phyloP scores from a whole-genome alignment of 768 basidiomycete species.

The Coprinopsis cinerea region DNA sequence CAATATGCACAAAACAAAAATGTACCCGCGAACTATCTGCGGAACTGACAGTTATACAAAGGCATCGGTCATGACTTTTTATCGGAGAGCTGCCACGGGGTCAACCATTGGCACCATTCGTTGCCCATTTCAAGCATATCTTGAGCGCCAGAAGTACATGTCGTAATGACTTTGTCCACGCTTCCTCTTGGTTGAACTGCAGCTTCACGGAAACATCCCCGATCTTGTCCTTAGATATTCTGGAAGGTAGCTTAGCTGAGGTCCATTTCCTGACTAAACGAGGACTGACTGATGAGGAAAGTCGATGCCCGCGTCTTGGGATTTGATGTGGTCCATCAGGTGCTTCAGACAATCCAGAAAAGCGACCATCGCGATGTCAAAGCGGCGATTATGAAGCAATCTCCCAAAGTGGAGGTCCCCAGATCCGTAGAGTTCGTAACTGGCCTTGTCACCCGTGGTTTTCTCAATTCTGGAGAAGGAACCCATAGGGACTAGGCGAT shows the following conservation, averaged over 20 bases:
- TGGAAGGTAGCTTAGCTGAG: conserved; percentile 26
- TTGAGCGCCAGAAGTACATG: conserved; percentile 89
- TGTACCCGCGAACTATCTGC: neutral
- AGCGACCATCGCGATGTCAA: conserved; percentile 94
- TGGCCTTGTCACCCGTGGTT: conserved; percentile 71
- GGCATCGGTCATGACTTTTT: too few relatives aligned
- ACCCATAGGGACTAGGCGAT: conserved; percentile 88
- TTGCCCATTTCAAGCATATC: conserved; percentile 83
- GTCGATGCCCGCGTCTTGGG: conserved; percentile 65
- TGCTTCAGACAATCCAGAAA: conserved; percentile 94
- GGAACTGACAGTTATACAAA: too few relatives aligned
- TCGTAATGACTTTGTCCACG: conserved; percentile 90
- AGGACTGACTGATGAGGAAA: conserved; percentile 80
- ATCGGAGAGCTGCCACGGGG: conserved; percentile 13
- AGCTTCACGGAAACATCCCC: conserved; percentile 92
- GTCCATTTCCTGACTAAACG: conserved; percentile 3
- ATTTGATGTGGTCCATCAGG: conserved; percentile 78
- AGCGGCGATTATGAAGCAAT: conserved; percentile 88
- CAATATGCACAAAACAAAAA: neutral
- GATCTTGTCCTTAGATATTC: conserved; percentile 91
- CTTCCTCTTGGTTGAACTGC: conserved; percentile 92
- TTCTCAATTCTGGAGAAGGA: conserved; percentile 92
- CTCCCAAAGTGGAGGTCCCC: conserved; percentile 88
- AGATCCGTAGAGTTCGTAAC: conserved; percentile 91
- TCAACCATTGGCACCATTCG: conserved; percentile 67